Conservation (phyloP, 2,329 filamentous ascomycete species). For the Coniochaeta sp. region DNA sequence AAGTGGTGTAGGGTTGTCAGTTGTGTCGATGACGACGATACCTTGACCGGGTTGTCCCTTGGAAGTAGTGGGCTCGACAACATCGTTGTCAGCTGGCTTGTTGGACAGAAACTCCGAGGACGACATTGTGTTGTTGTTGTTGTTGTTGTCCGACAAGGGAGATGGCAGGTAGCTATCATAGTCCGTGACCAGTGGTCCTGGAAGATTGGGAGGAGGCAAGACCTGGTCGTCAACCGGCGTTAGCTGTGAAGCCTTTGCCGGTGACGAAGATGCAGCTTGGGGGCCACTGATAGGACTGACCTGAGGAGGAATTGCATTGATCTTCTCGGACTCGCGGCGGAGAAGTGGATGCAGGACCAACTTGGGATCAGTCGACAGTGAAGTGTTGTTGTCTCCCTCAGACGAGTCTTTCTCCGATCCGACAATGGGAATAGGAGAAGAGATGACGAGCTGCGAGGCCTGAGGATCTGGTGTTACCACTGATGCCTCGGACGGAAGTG, state of each 20-base stretch:
- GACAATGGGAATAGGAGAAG: not conserved
- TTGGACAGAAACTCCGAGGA: not conserved
- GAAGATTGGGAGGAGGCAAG: not conserved
- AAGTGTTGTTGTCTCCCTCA: not conserved
- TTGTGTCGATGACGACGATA: not conserved
- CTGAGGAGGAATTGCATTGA: not conserved
- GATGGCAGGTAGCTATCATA: not conserved
- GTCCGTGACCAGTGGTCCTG: not conserved
- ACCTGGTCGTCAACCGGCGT: not conserved
- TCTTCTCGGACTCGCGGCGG: not conserved
- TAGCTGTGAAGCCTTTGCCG: not conserved
- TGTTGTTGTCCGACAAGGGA: not conserved
- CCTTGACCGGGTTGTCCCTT: not conserved
- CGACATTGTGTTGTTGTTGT: too few relatives aligned
- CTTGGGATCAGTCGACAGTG: not conserved
- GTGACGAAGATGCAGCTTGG: not conserved
- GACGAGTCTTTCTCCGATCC: not conserved
- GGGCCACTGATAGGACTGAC: not conserved
- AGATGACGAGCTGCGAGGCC: conserved; percentile 2
- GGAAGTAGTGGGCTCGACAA: not conserved
- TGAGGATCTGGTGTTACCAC: conserved; percentile 3
- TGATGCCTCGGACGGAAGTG: not conserved
- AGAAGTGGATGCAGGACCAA: not conserved
- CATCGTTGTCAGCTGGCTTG: not conserved
- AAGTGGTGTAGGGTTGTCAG: not conserved